A percentile compares a stretch with the other conserved stretches of the same genome.
These are phyloP conservation scores for Geotrichum cucujoidarum DNA, from an alignment of 1,139 yeast species.

Conservation along the genomic window DNA sequence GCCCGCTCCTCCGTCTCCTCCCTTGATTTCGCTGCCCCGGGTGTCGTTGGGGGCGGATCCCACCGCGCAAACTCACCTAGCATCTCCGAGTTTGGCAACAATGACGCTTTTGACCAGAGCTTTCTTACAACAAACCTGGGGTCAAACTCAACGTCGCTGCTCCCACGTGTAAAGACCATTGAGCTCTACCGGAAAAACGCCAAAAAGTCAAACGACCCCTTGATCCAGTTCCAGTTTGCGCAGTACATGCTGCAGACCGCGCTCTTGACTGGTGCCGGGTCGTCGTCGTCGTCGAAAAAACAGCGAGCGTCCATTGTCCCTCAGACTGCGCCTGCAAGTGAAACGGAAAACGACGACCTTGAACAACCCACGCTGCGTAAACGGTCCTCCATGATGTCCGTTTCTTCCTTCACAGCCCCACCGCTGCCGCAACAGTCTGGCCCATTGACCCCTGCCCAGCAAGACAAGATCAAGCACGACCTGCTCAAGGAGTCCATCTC, in stretches of 20 bases:
- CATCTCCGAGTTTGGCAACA: conserved; percentile 26
- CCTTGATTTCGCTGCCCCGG: conserved; percentile 6
- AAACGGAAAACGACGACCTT: not conserved
- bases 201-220: conserved; percentile 78
- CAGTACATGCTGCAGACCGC: conserved; percentile 89
- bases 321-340: not conserved
- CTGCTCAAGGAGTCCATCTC: conserved; percentile 67
- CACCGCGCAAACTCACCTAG: conserved; percentile 20
- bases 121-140: conserved; percentile 34
- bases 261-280: conserved; percentile 34
- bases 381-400: conserved; percentile 1
- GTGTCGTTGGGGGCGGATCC: not conserved
- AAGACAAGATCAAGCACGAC: conserved; percentile 42
- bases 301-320: conserved; percentile 14
- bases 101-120: conserved; percentile 33
- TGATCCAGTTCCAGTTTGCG: conserved; percentile 81
- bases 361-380: conserved; percentile 2
- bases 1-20: conserved; percentile 13
- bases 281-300: not conserved
- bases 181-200: conserved; percentile 86
- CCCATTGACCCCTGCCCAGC: conserved; percentile 26
- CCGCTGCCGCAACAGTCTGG: not conserved
- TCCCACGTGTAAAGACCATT: conserved; percentile 80
- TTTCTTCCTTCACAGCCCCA: conserved; percentile 4
- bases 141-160: conserved; percentile 37